phyloP scores from a whole-genome alignment of 208 protist species.

The Trichomonas tenax region DNA sequence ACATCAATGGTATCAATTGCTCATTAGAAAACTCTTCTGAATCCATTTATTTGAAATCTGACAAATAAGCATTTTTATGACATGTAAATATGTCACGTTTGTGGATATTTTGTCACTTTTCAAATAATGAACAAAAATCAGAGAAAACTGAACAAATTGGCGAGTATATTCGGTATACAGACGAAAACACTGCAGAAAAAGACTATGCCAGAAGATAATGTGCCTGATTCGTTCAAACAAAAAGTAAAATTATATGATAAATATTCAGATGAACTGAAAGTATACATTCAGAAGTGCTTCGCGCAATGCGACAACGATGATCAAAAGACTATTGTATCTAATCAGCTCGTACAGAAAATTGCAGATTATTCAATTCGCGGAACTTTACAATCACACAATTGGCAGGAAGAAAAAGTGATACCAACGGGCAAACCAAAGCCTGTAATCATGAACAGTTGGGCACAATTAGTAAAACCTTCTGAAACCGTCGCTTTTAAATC shows the following conservation, averaged over 20 bases:
- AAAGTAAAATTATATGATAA: not conserved
- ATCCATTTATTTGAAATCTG: not conserved
- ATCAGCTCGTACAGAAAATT: not conserved
- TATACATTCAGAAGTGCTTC: not conserved
- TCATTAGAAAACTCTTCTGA: not conserved
- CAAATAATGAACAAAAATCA: not conserved
- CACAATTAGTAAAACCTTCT: not conserved
- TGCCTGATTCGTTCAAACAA: not conserved
- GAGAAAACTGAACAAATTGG: not conserved
- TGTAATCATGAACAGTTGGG: not conserved
- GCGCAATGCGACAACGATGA: not conserved
- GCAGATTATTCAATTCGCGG: not conserved
- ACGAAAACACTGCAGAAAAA: not conserved
- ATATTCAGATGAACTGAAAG: not conserved
- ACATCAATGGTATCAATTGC: not conserved
- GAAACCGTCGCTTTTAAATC: not conserved
- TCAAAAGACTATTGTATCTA: not conserved
- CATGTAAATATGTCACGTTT: too few relatives aligned
- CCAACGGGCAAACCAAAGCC: not conserved
- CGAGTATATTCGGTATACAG: not conserved
- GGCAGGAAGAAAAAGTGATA: not conserved
- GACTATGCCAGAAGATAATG: not conserved
- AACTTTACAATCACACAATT: not conserved
- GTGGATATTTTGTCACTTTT: too few relatives aligned
- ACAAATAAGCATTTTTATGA: too few relatives aligned